These are phyloP conservation scores for Babesia gibsoni DNA, from an alignment of 169 alveolate species.

Conservation along the genomic window DNA sequence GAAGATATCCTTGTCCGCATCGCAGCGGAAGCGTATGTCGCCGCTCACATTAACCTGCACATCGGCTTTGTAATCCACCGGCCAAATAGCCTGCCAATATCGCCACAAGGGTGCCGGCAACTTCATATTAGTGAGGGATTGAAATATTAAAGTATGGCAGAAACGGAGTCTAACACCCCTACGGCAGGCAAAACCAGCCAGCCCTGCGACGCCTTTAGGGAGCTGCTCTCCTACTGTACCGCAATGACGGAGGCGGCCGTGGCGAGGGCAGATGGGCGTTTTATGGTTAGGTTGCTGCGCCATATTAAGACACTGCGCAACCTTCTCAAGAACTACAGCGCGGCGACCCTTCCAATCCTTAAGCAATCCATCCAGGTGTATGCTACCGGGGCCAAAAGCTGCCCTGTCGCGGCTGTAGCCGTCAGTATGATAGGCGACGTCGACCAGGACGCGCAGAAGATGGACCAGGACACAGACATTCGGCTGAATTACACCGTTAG, in stretches of 20 bases:
- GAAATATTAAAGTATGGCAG: background rate
- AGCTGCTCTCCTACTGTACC: slow-evolving; percentile 52
- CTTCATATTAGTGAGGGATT: background rate
- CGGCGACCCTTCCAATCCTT: slow-evolving; percentile 41
- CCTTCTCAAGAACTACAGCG: slow-evolving; percentile 36
- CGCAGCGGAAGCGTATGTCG: slow-evolving; percentile 5
- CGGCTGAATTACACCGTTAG: slow-evolving; percentile 24
- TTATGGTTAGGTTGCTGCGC: slow-evolving; percentile 55
- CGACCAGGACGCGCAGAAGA: background rate
- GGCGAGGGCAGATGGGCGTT: slow-evolving; percentile 54
- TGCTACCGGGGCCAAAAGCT: slow-evolving; percentile 38
- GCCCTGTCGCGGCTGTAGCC: slow-evolving; percentile 50
- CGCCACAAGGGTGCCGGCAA: slow-evolving; percentile 35
- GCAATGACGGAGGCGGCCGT: slow-evolving; percentile 64
- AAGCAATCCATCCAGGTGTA: slow-evolving; percentile 35
- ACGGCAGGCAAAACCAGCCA: slow-evolving; percentile 12
- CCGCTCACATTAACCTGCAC: slow-evolving; percentile 31
- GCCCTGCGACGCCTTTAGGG: slow-evolving; percentile 67
- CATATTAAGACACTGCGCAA: slow-evolving; percentile 54
- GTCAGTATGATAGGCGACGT: slow-evolving; percentile 5
- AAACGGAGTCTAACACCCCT: slow-evolving; percentile 16
- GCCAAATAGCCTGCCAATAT: slow-evolving; percentile 45
- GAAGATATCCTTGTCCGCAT: slow-evolving; percentile 24
- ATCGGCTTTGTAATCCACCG: slow-evolving; percentile 16
- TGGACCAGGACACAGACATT: background rate